Evolutionary conservation across 2,329 filamentous ascomycete species (phyloP).

Genomic region (Exophiala calicioides): DNA sequence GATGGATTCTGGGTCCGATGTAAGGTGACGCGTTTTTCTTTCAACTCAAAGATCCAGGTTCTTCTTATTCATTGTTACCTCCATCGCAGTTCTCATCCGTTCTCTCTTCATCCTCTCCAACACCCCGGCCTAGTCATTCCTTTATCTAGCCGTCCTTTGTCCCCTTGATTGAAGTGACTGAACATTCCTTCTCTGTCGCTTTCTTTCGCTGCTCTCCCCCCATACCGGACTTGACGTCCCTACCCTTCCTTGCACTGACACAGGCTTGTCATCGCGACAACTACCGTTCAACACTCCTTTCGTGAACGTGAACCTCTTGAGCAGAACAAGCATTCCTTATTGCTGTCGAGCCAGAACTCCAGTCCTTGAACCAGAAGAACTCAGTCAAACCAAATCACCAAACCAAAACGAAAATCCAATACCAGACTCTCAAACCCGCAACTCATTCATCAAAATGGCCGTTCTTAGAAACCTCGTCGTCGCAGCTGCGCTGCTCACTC

Average conservation of each 20-base stretch:
- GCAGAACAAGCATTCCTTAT: slow-evolving; percentile 5
- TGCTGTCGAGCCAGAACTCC: slow-evolving; percentile 28
- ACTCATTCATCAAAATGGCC: slow-evolving; percentile 22
- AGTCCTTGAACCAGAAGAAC: too few species aligned
- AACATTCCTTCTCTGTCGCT: slow-evolving; percentile 15
- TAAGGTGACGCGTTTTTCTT: slow-evolving; percentile 1
- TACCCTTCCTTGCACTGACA: slow-evolving; percentile 16
- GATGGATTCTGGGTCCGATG: neutral
- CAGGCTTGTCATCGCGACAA: slow-evolving; percentile 27
- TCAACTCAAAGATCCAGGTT: too few species aligned
- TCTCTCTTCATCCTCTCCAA: slow-evolving; percentile 12
- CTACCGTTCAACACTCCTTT: slow-evolving; percentile 11
- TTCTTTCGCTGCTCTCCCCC: too few species aligned
- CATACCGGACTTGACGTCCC: too few species aligned
- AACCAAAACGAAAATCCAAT: neutral
- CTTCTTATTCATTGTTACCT: slow-evolving; percentile 10
- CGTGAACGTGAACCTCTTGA: slow-evolving; percentile 10
- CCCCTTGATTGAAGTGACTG: slow-evolving; percentile 16
- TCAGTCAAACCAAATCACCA: too few species aligned
- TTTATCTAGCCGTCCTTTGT: slow-evolving; percentile 25
- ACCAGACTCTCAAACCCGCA: neutral
- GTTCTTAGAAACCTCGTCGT: slow-evolving; percentile 29
- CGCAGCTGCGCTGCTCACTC: slow-evolving; percentile 27
- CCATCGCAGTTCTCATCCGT: slow-evolving; percentile 11
- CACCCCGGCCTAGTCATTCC: slow-evolving; percentile 6